Evolutionary conservation across 129 eudicot genomes (phyloP).

Genomic region (Solidago caesia): DNA sequence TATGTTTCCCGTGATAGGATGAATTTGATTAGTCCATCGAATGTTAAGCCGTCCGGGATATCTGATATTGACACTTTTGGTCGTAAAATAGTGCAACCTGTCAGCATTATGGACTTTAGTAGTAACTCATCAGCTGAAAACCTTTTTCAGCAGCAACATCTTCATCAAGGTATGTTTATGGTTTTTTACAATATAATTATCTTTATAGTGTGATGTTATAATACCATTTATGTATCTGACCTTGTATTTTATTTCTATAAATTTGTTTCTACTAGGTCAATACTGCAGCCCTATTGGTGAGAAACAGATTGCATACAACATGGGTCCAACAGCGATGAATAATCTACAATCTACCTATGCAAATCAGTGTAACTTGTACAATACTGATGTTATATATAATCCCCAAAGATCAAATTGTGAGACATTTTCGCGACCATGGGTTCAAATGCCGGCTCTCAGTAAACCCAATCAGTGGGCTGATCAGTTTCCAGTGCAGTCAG

Average conservation of each 20-base stretch:
- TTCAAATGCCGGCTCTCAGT: slow-evolving; percentile 9
- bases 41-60: too few species aligned
- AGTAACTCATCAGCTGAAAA: slow-evolving; percentile 12
- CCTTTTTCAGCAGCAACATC: not conserved
- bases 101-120: too few species aligned
- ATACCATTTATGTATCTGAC: not conserved
- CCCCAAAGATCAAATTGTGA: slow-evolving; percentile 19
- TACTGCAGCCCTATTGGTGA: not conserved
- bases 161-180: not conserved
- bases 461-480: slow-evolving; percentile 20
- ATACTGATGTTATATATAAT: slow-evolving; percentile 14
- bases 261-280: not conserved
- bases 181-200: not conserved
- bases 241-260: not conserved
- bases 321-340: slow-evolving; percentile 5
- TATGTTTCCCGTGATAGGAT: not conserved
- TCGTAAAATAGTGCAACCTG: too few species aligned
- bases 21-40: too few species aligned
- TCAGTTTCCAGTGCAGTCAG: slow-evolving; percentile 19
- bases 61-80: too few species aligned
- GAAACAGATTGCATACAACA: slow-evolving; percentile 14
- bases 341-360: not conserved
- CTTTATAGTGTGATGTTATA: not conserved
- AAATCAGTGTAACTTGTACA: not conserved
- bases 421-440: slow-evolving; percentile 13